Evolutionary conservation across 2,329 filamentous ascomycete species (phyloP).

Genomic region (Trichoderma atrobrunneum): DNA sequence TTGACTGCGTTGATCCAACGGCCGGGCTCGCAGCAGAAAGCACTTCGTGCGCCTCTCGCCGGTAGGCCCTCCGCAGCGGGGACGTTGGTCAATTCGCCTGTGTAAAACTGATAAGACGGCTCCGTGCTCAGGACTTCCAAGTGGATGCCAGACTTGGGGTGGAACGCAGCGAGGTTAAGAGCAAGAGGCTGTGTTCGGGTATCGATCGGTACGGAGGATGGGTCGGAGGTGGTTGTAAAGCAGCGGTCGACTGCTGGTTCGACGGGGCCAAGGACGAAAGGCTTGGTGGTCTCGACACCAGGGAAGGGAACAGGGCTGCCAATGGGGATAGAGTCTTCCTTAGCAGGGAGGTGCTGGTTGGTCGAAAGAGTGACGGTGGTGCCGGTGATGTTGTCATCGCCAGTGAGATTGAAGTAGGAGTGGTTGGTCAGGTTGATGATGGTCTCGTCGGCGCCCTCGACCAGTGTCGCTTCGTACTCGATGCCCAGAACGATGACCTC

Average conservation of each 20-base stretch:
- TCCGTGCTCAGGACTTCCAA: slow-evolving; percentile 89
- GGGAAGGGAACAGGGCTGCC: slow-evolving; percentile 62
- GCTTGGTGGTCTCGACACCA: slow-evolving; percentile 60
- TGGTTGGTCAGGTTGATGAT: slow-evolving; percentile 94
- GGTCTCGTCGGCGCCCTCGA: slow-evolving; percentile 81
- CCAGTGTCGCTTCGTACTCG: slow-evolving; percentile 84
- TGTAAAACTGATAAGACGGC: slow-evolving; percentile 96
- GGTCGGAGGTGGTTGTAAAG: slow-evolving; percentile 71
- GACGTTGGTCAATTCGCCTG: slow-evolving; percentile 79
- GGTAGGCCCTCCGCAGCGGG: slow-evolving; percentile 62
- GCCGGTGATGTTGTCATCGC: slow-evolving; percentile 51
- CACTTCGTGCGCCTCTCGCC: slow-evolving; percentile 65
- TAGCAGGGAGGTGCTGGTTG: slow-evolving; percentile 68
- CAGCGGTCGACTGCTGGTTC: slow-evolving; percentile 85
- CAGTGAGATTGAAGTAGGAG: slow-evolving; percentile 70
- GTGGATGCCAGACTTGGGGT: slow-evolving; percentile 71
- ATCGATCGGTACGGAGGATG: slow-evolving; percentile 60
- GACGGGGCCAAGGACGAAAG: slow-evolving; percentile 69
- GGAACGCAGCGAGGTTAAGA: slow-evolving; percentile 68
- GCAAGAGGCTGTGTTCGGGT: slow-evolving; percentile 62
- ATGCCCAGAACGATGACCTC: slow-evolving; percentile 72
- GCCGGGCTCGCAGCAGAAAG: slow-evolving; percentile 90
- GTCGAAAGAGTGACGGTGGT: slow-evolving; percentile 66
- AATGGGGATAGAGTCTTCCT: slow-evolving; percentile 70
- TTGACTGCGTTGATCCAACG: slow-evolving; percentile 89